Conservation (phyloP, 768 basidiomycete species). For the Lactarius sanguifluus region DNA sequence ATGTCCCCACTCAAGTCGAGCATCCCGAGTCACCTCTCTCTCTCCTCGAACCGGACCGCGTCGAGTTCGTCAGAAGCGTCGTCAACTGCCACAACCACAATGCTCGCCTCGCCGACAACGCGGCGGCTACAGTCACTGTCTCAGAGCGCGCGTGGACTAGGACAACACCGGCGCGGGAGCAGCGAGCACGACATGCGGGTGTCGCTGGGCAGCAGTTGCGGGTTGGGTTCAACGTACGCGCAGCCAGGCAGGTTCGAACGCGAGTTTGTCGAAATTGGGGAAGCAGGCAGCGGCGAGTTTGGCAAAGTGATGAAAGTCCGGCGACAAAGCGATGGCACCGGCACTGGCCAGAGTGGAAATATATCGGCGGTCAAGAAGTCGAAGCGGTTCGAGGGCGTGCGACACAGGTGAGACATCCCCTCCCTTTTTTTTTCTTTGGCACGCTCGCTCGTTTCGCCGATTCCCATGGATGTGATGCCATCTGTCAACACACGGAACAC, state of each 20-base stretch:
- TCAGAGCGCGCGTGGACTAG: background rate
- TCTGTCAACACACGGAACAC: slow-evolving; percentile 5
- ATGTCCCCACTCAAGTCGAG: slow-evolving; percentile 48
- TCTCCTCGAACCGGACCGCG: slow-evolving; percentile 48
- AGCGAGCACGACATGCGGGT: slow-evolving; percentile 2
- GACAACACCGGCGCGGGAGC: slow-evolving; percentile 12
- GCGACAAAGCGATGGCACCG: slow-evolving; percentile 49
- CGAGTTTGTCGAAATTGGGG: slow-evolving; percentile 76
- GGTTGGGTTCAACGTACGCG: slow-evolving; percentile 39
- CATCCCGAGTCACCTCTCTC: slow-evolving; percentile 37
- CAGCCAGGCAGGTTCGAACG: slow-evolving; percentile 70
- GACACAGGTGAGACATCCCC: slow-evolving; percentile 69
- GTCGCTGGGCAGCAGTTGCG: background rate
- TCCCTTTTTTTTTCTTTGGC: slow-evolving; percentile 12
- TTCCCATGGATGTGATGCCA: slow-evolving; percentile 12
- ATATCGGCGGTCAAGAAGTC: slow-evolving; percentile 93
- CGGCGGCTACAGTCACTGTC: background rate
- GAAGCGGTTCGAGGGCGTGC: slow-evolving; percentile 85
- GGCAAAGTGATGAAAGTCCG: slow-evolving; percentile 88
- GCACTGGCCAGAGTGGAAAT: slow-evolving; percentile 26
- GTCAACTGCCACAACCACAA: slow-evolving; percentile 36
- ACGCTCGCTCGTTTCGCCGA: background rate
- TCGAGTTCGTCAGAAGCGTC: slow-evolving; percentile 54
- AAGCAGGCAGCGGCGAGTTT: slow-evolving; percentile 90
- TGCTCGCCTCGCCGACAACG: slow-evolving; percentile 17